Evolutionary conservation across 805 yeast species (phyloP).

Genomic region (Metschnikowia drakensbergensis): DNA sequence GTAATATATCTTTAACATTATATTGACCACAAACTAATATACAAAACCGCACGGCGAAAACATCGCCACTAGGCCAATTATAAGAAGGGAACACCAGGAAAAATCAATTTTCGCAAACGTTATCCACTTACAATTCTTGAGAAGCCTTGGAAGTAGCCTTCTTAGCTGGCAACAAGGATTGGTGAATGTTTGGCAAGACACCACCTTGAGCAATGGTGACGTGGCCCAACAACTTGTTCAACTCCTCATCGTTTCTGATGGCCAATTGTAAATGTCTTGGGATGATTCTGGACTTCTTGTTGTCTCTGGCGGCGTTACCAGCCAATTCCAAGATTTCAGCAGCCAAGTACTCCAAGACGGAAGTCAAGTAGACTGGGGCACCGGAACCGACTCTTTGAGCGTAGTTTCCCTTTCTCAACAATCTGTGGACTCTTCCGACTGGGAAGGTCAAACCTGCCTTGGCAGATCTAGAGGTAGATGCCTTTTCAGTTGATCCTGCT

Average conservation of each 20-base stretch:
- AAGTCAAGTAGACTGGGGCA: constrained; percentile 50
- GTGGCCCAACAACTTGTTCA: constrained; percentile 51
- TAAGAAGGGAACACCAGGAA: constrained; percentile 19
- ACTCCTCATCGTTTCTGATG: constrained; percentile 51
- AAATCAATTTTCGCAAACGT: constrained; percentile 19
- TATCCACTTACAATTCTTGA: constrained; percentile 21
- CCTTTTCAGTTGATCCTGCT: constrained; percentile 46
- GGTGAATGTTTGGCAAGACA: constrained; percentile 50
- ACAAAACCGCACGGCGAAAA: constrained; percentile 20
- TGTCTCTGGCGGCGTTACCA: constrained; percentile 56
- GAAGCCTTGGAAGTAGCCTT: constrained; percentile 23
- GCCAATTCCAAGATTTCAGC: constrained; percentile 51
- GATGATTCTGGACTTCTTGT: constrained; percentile 81
- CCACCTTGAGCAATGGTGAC: constrained; percentile 61
- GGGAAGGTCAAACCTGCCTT: constrained; percentile 51
- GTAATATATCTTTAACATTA: constrained; percentile 18
- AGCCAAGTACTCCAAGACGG: constrained; percentile 47
- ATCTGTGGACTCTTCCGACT: constrained; percentile 50
- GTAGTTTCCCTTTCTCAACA: constrained; percentile 49
- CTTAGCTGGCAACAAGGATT: constrained; percentile 41
- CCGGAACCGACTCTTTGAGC: constrained; percentile 52
- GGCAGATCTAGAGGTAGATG: constrained; percentile 47
- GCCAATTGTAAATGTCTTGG: constrained; percentile 53
- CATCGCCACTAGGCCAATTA: constrained; percentile 18
- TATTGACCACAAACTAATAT: constrained; percentile 24